Percentiles rank a stretch among this genome's conserved stretches.
Conservation (phyloP, 2,329 filamentous ascomycete species). For the Dactylellina parvicollis region DNA sequence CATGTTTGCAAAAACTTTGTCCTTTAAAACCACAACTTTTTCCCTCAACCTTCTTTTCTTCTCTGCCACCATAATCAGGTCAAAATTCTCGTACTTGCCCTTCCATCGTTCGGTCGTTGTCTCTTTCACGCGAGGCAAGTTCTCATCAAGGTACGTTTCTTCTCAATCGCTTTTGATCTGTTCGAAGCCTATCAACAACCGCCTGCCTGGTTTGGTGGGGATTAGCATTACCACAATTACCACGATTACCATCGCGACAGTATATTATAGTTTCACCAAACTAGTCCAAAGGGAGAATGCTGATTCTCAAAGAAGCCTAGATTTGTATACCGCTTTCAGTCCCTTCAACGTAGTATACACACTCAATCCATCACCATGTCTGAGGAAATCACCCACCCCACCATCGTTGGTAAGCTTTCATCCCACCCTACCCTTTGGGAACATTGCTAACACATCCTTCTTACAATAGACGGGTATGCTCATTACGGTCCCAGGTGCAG, state of each 20-base stretch:
- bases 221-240: background rate
- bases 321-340: conserved; percentile 22
- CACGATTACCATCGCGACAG: background rate
- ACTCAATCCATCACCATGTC: conserved; percentile 36
- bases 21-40: background rate
- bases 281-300: background rate
- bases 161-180: background rate
- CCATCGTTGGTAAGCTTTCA: conserved; percentile 41
- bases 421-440: background rate
- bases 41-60: conserved; percentile 2
- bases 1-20: conserved; percentile 33
- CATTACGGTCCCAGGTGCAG: background rate
- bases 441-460: conserved; percentile 1
- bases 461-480: conserved; percentile 36
- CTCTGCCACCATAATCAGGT: conserved; percentile 1
- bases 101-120: conserved; percentile 21
- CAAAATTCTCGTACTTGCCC: conserved; percentile 20
- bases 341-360: conserved; percentile 9
- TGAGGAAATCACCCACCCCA: conserved; percentile 52
- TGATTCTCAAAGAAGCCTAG: conserved; percentile 12
- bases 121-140: conserved; percentile 5
- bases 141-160: conserved; percentile 29
- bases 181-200: conserved; percentile 1
- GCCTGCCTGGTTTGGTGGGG: conserved; percentile 2
- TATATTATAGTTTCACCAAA: background rate